phyloP scores from a whole-genome alignment of 805 yeast genomes.

The Zygosaccharomyces bailii region DNA sequence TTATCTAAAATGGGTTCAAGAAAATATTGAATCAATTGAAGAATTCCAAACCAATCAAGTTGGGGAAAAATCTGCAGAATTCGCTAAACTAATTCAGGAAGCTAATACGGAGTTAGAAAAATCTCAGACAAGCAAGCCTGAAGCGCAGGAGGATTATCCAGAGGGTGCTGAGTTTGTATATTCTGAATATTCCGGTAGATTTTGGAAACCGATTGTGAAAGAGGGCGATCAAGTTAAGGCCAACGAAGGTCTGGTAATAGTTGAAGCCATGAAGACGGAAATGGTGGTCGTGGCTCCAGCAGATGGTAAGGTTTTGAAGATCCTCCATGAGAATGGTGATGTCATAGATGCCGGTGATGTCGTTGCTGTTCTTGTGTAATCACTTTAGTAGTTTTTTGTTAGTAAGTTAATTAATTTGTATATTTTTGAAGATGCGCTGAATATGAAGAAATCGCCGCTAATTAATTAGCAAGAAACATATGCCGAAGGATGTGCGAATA shows the following conservation, averaged over 20 bases:
- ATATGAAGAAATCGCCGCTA: too few species aligned
- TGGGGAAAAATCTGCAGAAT: constrained; percentile 81
- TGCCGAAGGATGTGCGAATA: too few species aligned
- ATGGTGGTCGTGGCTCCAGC: constrained; percentile 78
- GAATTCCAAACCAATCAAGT: constrained; percentile 62
- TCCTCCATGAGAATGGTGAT: constrained; percentile 82
- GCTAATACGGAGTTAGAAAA: constrained; percentile 70
- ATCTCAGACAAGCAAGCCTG: constrained; percentile 45
- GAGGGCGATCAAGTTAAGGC: constrained; percentile 71
- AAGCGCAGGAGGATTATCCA: constrained; percentile 54
- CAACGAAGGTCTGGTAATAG: constrained; percentile 81
- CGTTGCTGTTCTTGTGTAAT: constrained; percentile 58
- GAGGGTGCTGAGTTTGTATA: constrained; percentile 82
- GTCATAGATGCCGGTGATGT: constrained; percentile 96
- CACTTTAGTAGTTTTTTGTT: neutral
- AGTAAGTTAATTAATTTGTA: constrained; percentile 1
- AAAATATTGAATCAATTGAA: constrained; percentile 67
- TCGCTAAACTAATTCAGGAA: constrained; percentile 75
- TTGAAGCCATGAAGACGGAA: constrained; percentile 98
- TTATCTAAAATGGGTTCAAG: constrained; percentile 75
- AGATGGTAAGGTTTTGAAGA: constrained; percentile 67
- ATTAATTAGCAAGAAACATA: too few species aligned
- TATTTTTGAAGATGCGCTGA: too few species aligned
- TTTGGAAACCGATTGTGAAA: constrained; percentile 85
- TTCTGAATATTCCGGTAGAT: constrained; percentile 94